Evolutionary conservation across 2,329 filamentous ascomycete genomes (phyloP).

Genomic region (Pseudocercospora musae): DNA sequence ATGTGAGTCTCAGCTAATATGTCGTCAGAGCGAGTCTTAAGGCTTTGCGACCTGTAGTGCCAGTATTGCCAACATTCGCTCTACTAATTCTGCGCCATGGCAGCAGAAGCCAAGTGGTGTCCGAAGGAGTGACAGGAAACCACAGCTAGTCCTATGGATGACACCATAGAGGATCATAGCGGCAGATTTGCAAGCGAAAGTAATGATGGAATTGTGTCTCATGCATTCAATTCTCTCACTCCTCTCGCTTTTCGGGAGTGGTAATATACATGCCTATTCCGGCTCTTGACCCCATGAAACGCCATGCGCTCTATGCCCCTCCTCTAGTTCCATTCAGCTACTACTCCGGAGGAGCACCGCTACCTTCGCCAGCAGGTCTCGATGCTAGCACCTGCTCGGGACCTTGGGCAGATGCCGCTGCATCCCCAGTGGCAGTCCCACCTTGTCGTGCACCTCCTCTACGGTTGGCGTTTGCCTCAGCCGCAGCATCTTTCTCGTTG

Average conservation of each 20-base stretch:
- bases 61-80: no score
- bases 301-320: not conserved
- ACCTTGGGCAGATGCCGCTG: constrained; percentile 27
- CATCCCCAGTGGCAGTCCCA: constrained; percentile 24
- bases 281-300: not conserved
- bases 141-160: no score
- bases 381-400: constrained; percentile 35
- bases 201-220: not conserved
- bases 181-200: no score
- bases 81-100: no score
- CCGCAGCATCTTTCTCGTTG: constrained; percentile 88
- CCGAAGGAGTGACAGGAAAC: no score
- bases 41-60: no score
- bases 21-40: no score
- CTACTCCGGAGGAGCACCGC: constrained; percentile 21
- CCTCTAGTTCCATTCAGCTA: not conserved
- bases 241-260: not conserved
- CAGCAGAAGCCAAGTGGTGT: no score
- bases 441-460: constrained; percentile 51
- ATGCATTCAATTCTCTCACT: not conserved
- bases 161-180: no score
- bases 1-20: no score
- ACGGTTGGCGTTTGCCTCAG: constrained; percentile 92
- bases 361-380: constrained; percentile 36
- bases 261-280: not conserved